These are phyloP conservation scores for Sclerotinia glacialis DNA, from an alignment of 2,329 filamentous ascomycete species.

Conservation along the genomic window DNA sequence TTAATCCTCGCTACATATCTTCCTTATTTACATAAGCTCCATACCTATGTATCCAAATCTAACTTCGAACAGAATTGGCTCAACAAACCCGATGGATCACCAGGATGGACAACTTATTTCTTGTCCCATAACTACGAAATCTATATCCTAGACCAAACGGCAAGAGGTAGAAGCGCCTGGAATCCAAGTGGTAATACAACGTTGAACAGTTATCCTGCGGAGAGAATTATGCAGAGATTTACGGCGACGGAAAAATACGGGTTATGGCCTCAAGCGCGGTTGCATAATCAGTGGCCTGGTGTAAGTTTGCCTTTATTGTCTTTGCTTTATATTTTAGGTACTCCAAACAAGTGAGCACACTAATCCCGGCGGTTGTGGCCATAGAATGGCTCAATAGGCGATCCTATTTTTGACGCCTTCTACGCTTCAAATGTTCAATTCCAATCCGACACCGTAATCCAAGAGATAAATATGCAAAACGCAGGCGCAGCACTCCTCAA, in stretches of 20 bases:
- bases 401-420: slow-evolving; percentile 34
- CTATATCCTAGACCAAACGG: slow-evolving; percentile 42
- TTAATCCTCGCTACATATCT: not conserved
- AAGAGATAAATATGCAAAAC: slow-evolving; percentile 42
- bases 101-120: slow-evolving; percentile 49
- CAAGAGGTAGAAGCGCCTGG: slow-evolving; percentile 16
- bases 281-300: slow-evolving; percentile 45
- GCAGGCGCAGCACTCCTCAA: slow-evolving; percentile 42
- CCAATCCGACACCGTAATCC: slow-evolving; percentile 38
- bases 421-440: slow-evolving; percentile 45
- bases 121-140: slow-evolving; percentile 46
- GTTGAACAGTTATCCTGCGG: slow-evolving; percentile 25
- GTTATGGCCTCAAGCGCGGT: slow-evolving; percentile 40
- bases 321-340: not conserved
- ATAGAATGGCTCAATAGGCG: slow-evolving; percentile 31
- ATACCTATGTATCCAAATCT: not conserved
- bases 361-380: not conserved
- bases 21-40: no score
- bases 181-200: slow-evolving; percentile 26
- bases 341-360: not conserved
- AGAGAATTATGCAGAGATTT: slow-evolving; percentile 34
- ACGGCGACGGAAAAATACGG: slow-evolving; percentile 31
- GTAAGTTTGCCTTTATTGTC: slow-evolving; percentile 23
- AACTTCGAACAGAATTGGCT: slow-evolving; percentile 42
- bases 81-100: slow-evolving; percentile 48